phyloP scores from a whole-genome alignment of 2,329 filamentous ascomycete genomes.

The Talaromyces atroroseus region DNA sequence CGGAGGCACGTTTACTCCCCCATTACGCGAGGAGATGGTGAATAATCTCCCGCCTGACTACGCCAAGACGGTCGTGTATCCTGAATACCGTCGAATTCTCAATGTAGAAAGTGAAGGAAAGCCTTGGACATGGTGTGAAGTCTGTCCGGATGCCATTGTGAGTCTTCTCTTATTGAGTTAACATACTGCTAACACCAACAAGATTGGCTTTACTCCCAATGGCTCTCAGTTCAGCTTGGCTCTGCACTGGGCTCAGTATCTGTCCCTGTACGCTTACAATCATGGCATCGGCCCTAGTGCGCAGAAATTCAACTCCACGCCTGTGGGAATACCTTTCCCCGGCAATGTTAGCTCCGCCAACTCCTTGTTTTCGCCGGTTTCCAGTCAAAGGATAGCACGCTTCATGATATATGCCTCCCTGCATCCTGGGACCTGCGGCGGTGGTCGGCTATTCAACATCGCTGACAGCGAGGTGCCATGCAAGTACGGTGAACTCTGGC shows the following conservation, averaged over 20 bases:
- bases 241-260: slow-evolving; percentile 26
- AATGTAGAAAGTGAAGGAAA: slow-evolving; percentile 19
- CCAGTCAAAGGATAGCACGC: slow-evolving; percentile 22
- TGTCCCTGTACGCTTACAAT: slow-evolving; percentile 26
- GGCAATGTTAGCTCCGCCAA: slow-evolving; percentile 19
- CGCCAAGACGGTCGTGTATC: slow-evolving; percentile 28
- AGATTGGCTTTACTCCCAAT: slow-evolving; percentile 27
- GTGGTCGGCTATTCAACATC: slow-evolving; percentile 24
- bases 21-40: slow-evolving; percentile 26
- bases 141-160: slow-evolving; percentile 27
- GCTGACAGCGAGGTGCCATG: slow-evolving; percentile 20
- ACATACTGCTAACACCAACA: not conserved
- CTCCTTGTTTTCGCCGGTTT: slow-evolving; percentile 23
- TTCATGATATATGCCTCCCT: slow-evolving; percentile 27
- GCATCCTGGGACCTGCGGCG: slow-evolving; percentile 19
- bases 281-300: slow-evolving; percentile 16
- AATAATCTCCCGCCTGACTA: slow-evolving; percentile 24
- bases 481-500: slow-evolving; percentile 25
- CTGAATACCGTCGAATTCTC: slow-evolving; percentile 21
- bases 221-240: slow-evolving; percentile 25
- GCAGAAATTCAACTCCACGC: not conserved
- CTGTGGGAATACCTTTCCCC: slow-evolving; percentile 21
- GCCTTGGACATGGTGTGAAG: slow-evolving; percentile 32
- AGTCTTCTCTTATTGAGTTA: not conserved
- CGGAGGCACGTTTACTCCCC: slow-evolving; percentile 24